Evolutionary conservation across 768 basidiomycete species (phyloP), one percentile per base, ranked within the genome.

Genomic region (Suillus subaureus): DNA sequence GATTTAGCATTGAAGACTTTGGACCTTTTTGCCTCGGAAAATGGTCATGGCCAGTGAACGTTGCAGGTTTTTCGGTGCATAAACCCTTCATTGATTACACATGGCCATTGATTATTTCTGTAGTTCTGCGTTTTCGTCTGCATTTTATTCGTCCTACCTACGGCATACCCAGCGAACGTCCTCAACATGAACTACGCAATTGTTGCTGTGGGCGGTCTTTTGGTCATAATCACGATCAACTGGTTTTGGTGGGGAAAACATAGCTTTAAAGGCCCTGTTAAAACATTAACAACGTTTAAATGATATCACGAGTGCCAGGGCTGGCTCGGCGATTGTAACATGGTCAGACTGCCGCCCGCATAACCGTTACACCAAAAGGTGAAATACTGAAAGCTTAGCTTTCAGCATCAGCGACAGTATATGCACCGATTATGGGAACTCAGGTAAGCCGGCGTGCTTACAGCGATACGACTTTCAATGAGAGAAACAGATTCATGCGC

Each of bases 141-240:
- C 70, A 70, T 85, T 5, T 78, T 87, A 4, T 87, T 87, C 75
- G 75, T 88, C 64, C 77, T 87, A 28, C 85, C 85, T 7, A 87
- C 87, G n/a, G 79, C 82, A 1, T 79, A 79, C 60, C 87, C 85
- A 0, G 85, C 85, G 26, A 83, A 74, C 49, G 67, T 75, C 56
- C 70, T 80, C 57, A 83, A 85, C 72, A 88, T 87, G 86, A 87
- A 87, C 72, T 87, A 88, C 65, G 79, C 86, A 0, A 76, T 87
- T 60, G 79, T 87, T 5, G 85, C 85, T 6, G 77, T 87, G n/a
- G 85, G 84, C 4, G 83, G 76, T 0, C 75, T 86, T 13, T 66
- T 79, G 31, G 37, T 85, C 39, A 69, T 87, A n/a, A 84, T 86
- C 21, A 72, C 73, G 6, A 39, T 79, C 1, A 82, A 81, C 37